Evolutionary conservation across 2,329 filamentous ascomycete species (phyloP).

Genomic region (Beauveria sp.): DNA sequence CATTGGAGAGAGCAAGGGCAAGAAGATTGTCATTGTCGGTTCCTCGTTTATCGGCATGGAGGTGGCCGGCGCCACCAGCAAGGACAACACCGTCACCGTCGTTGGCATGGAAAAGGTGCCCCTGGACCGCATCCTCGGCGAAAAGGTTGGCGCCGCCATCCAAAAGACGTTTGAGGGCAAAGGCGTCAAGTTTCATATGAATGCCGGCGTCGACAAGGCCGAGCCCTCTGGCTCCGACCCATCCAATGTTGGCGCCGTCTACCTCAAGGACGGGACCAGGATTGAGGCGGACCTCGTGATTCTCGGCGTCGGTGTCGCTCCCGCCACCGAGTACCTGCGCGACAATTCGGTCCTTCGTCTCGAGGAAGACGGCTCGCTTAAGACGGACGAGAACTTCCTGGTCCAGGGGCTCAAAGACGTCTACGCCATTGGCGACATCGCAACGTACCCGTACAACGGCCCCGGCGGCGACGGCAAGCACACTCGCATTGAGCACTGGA

Average conservation of each 20-base stretch:
- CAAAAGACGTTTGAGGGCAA: constrained; percentile 73
- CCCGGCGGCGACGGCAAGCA: constrained; percentile 69
- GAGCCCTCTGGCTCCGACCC: constrained; percentile 60
- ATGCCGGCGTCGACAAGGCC: constrained; percentile 74
- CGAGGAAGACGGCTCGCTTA: constrained; percentile 77
- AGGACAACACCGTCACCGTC: constrained; percentile 76
- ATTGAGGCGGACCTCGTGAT: constrained; percentile 86
- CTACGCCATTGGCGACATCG: constrained; percentile 91
- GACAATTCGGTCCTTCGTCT: constrained; percentile 63
- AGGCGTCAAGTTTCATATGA: constrained; percentile 82
- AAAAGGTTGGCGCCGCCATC: constrained; percentile 72
- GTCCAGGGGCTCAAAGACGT: constrained; percentile 73
- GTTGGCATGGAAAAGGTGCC: constrained; percentile 84
- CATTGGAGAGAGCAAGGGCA: constrained; percentile 71
- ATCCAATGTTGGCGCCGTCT: constrained; percentile 69
- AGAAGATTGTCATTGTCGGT: constrained; percentile 88
- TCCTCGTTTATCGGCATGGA: constrained; percentile 98
- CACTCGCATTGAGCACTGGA: constrained; percentile 94
- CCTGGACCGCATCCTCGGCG: constrained; percentile 78
- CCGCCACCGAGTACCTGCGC: constrained; percentile 75
- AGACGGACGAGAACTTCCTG: constrained; percentile 71
- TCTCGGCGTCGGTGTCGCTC: constrained; percentile 80
- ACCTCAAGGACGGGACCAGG: constrained; percentile 76
- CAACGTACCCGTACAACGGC: constrained; percentile 87
- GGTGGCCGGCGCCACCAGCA: constrained; percentile 73